These are phyloP conservation scores for Capsicum chinense DNA, from an alignment of 257 asterid species.

Conservation along the genomic window DNA sequence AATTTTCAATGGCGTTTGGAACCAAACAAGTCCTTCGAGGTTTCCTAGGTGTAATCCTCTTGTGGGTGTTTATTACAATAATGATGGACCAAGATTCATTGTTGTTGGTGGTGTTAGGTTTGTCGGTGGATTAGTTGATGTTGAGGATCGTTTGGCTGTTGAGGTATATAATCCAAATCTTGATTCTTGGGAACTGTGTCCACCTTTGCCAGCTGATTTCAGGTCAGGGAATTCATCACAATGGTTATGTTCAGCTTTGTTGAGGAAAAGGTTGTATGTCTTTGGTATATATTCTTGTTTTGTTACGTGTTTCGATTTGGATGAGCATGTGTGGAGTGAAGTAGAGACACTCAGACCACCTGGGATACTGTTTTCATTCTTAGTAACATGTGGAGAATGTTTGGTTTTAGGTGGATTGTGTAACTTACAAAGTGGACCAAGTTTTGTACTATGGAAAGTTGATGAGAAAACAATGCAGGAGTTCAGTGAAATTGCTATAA, in stretches of 20 bases:
- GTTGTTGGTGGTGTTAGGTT: constrained; percentile 37
- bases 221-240: constrained; percentile 32
- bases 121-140: constrained; percentile 24
- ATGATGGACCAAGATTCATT: constrained; percentile 31
- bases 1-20: constrained; percentile 29
- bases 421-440: constrained; percentile 10
- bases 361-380: constrained; percentile 35
- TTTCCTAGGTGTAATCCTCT: constrained; percentile 35
- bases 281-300: constrained; percentile 36
- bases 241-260: constrained; percentile 33
- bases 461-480: constrained; percentile 46
- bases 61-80: constrained; percentile 30
- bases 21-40: constrained; percentile 33
- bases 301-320: constrained; percentile 42
- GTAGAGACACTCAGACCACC: constrained; percentile 49
- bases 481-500: constrained; percentile 39
- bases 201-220: constrained; percentile 39
- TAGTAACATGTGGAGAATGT: constrained; percentile 34
- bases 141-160: constrained; percentile 35
- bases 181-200: constrained; percentile 40
- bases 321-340: constrained; percentile 40
- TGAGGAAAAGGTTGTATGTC: constrained; percentile 39
- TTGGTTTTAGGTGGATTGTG: constrained; percentile 48
- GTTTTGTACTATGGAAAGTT: constrained; percentile 43
- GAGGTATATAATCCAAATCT: constrained; percentile 38